Evolutionary conservation across 2,329 filamentous ascomycete species (phyloP), one percentile per base, ranked within the genome.

Genomic region (Venturia effusa): DNA sequence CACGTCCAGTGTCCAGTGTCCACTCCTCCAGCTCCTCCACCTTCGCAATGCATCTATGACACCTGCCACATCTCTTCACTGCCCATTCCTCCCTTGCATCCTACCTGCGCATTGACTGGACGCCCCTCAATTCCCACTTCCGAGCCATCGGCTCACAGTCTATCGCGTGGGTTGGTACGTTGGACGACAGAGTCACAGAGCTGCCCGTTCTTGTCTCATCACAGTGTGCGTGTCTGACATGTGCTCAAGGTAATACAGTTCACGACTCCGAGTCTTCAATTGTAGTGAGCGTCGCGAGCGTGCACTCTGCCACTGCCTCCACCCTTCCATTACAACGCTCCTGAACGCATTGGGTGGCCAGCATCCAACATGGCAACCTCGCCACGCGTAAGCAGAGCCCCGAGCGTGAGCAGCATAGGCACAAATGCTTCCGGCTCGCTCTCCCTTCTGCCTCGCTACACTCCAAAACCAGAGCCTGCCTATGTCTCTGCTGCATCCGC

Each of bases 401-500:
- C 69, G 59, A 90, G 87, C 74, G 81, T 88, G 67, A 62, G 40
- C 67, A 79, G 83, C 67, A 78, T 82, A 70, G 67, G 72, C 72
- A 62, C 68, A 69, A 63, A 70, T 78, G 76, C 73, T 78, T 80
- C 71, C 82, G 82, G 70, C 76, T 88, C 61, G 80, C 84, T 74
- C 84, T 85, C 59, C 88, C 89, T 62, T 88, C 90, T 74, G 83
- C 40, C 79, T 80, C 61, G 83, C 93, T 65, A 86, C 86, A 57
- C 94, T 93, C 11, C 81, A n/a, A 57, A 48, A 24, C 64, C 64
- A 32, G 60, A 88, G 68, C 88, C 94, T 37, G 89, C 87, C 22
- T 99, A 95, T 76, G 92, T 99, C 70, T 92, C 93, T 59, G 81
- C 86, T 39, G 88, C 91, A 57, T 91, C 93, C 65, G 94, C 93